Base-by-base conservation (phyloP, 768 basidiomycete species). In the Tricholoma saponaceum region DNA sequence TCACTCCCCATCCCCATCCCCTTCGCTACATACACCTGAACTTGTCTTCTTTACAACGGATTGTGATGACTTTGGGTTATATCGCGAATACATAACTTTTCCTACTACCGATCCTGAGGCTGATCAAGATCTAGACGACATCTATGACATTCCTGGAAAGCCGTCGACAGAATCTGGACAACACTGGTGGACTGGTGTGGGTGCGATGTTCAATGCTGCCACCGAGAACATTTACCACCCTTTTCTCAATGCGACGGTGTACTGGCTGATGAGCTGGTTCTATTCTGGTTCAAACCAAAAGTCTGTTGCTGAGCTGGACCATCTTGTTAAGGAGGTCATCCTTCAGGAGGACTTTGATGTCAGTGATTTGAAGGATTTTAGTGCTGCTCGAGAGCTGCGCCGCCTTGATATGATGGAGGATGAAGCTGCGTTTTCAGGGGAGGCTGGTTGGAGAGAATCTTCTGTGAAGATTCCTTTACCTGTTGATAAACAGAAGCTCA, bases 61-160 rank as follows among this genome's bases (percentile, higher is more conserved):
- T 33, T 62, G 64, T 5, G 62, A 69, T 51, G 30, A 54, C 1
- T 60, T 63, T 49, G 64, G 68, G 0, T 50, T 68, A 7, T 70
- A 66, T 54, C 60, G 60, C 10, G 57, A 64, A 10, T 70, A 66
- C 51, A 49, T 57, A 3, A 23, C 50, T 25, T 60, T 41, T 9
- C 65, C 67, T 0, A 47, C 58, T 6, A 58, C 30, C 23, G 59
- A 63, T 25, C 66, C 68, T 9, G 67, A 68, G 16, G 58, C 60
- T 2, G 49, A 56, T 6, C 18, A 59, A 10, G 41, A 55, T 18
- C 61, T 63, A 22, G 56, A 60, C 26, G 55, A 58, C 52, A 51
- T 62, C n/a, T 67, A 60, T 44, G 56, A 63, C 13, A 56, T 59
- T 10, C 51, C 57, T 12, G 39, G 33, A 23, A 44, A 44, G 22